Percentiles rank a stretch among this genome's conserved stretches.
phyloP scores from a whole-genome alignment of 345 rosid genomes.

The Salix purpurea region DNA sequence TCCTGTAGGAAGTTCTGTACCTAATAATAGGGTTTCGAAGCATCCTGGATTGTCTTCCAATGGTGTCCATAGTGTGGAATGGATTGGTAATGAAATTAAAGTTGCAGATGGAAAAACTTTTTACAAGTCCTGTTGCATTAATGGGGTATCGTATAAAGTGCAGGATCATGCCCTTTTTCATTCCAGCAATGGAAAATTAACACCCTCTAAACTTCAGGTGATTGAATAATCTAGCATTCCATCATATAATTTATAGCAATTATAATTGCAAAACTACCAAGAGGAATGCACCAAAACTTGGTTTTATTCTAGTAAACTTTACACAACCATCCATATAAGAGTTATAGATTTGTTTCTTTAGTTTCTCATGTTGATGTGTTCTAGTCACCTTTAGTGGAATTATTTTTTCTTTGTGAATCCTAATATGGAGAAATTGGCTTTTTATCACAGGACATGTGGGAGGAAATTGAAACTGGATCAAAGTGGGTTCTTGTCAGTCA shows the following conservation, averaged over 20 bases:
- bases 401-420: neutral
- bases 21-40: slow-evolving; percentile 6
- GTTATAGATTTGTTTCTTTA: neutral
- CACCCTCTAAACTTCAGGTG: slow-evolving; percentile 68
- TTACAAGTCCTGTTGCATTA: slow-evolving; percentile 47
- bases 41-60: slow-evolving; percentile 20
- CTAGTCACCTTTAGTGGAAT: neutral
- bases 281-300: neutral
- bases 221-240: slow-evolving; percentile 11
- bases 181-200: slow-evolving; percentile 31
- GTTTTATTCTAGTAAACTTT: neutral
- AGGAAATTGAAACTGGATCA: slow-evolving; percentile 46
- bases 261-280: neutral
- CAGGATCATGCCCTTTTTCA: slow-evolving; percentile 54
- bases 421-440: neutral
- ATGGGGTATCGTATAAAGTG: slow-evolving; percentile 50
- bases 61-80: slow-evolving; percentile 28
- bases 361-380: neutral
- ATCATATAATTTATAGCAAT: neutral
- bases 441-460: slow-evolving; percentile 62
- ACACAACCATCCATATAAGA: neutral
- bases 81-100: slow-evolving; percentile 39
- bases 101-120: slow-evolving; percentile 41
- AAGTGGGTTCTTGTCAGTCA: slow-evolving; percentile 53
- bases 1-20: slow-evolving; percentile 28